phyloP scores from a whole-genome alignment of 306 rosid species.

The Phaseolus lunatus region DNA sequence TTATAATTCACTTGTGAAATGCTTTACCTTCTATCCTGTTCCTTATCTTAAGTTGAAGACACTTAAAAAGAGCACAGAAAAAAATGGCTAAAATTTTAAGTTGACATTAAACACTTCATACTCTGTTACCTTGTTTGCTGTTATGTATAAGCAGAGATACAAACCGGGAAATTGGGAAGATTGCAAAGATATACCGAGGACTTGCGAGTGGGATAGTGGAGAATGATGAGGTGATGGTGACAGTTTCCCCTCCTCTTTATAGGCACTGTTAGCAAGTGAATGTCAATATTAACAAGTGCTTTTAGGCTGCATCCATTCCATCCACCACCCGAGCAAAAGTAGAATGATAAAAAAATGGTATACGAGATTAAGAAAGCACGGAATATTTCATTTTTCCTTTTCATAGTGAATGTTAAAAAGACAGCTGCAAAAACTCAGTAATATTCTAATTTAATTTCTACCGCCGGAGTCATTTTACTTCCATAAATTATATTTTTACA shows the following conservation, averaged over 20 bases:
- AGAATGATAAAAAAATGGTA: background rate
- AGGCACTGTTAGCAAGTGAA: background rate
- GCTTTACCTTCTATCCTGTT: background rate
- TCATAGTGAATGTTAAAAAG: background rate
- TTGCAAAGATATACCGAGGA: conserved; percentile 82
- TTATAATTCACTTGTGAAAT: conserved; percentile 3
- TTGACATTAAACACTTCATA: conserved; percentile 30
- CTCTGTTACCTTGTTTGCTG: background rate
- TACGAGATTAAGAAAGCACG: background rate
- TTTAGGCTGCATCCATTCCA: background rate
- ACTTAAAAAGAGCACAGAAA: background rate
- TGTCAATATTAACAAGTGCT: background rate
- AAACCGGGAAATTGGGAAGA: conserved; percentile 67
- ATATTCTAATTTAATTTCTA: background rate
- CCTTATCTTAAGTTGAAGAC: conserved; percentile 10
- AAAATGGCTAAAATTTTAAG: background rate
- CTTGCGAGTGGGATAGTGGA: conserved; percentile 73
- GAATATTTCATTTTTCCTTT: conserved; percentile 3
- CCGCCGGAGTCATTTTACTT: background rate
- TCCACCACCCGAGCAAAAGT: background rate
- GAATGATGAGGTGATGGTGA: conserved; percentile 69
- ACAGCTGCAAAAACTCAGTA: background rate
- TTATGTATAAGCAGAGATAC: conserved; percentile 55
- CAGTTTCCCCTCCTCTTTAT: too few relatives aligned
- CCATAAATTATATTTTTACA: background rate